Base-by-base conservation (phyloP, 2,329 filamentous ascomycete species). In the Scedosporium minutisporum region DNA sequence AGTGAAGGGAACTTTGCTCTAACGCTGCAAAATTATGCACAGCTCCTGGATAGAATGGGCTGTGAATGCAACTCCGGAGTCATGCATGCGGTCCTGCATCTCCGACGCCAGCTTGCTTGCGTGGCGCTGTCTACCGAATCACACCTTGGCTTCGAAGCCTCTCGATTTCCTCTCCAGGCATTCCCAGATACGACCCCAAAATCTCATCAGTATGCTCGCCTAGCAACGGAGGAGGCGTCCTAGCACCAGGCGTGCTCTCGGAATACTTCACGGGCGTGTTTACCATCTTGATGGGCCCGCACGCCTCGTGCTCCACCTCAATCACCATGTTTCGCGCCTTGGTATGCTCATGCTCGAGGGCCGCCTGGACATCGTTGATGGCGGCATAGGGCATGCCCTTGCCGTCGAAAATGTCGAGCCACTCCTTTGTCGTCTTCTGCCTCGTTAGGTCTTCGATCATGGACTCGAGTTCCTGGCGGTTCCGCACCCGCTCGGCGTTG, bases 181-280 rank as follows among this genome's bases (percentile, higher is more conserved):
- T 77, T 0, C 86, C 85, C 18, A 95, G 74, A 23, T 91, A 71
- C 25, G 83, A 81, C 21, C 74, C 71, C 63, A 96, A 74, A 4
- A 96, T 81, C 72, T 95, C 89, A 67, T 91, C 80, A 0, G 92
- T 96, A 74, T 96, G 91, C 75, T 96, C 86, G 0, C 93, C 95
- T 41, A 99, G 76, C 6, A 88, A 89, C 1, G 95, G 95, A 18
- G 95, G 95, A 27, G 90, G 84, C 3, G 80, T 88, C 41, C 93
- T 82, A 46, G 96, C 86, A 3, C 85, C 83, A 0, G 93, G 91
- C 67, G 83, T 86, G 27, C 88, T 89, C 67, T 93, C 86, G 4
- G 92, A 96, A 73, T 92, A 96, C 73, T 99, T 99, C 64, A 99
- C 87, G 0, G 95, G 95, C 0, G 92, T 96, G 70, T 96, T 97